These are phyloP conservation scores for Colletotrichum nymphaeae DNA, from an alignment of 2,329 filamentous ascomycete genomes.

Conservation along the genomic window DNA sequence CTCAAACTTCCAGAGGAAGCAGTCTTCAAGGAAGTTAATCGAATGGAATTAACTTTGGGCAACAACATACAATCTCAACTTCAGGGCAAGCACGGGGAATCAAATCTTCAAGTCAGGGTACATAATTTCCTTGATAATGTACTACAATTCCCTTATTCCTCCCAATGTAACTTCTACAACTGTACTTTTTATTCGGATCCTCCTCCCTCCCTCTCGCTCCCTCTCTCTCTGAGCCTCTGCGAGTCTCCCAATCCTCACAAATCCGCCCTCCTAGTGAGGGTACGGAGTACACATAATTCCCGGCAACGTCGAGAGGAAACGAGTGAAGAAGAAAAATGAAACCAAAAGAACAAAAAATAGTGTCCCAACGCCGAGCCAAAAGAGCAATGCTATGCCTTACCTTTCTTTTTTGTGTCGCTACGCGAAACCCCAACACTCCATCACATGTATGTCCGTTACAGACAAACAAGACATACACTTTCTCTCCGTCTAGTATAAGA, in stretches of 20 bases:
- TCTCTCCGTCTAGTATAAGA: constrained; percentile 33
- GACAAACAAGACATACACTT: too few species aligned
- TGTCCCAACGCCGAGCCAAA: constrained; percentile 25
- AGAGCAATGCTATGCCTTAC: constrained; percentile 36
- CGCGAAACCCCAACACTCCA: constrained; percentile 4
- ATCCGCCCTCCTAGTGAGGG: not conserved
- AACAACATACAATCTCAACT: too few species aligned
- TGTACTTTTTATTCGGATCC: constrained; percentile 2
- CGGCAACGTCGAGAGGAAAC: not conserved
- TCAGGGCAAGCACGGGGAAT: too few species aligned
- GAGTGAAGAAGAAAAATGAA: not conserved
- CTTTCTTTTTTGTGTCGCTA: constrained; percentile 19
- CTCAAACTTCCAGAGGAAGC: too few species aligned
- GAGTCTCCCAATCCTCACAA: not conserved
- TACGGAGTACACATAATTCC: not conserved
- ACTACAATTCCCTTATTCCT: not conserved
- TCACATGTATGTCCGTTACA: not conserved
- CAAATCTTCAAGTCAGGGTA: not conserved
- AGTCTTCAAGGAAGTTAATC: too few species aligned
- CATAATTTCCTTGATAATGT: not conserved
- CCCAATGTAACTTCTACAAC: not conserved
- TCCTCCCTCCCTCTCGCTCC: not conserved
- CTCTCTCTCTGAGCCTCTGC: too few species aligned
- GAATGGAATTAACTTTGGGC: too few species aligned
- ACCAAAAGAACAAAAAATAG: not conserved